phyloP scores from a whole-genome alignment of 2,329 filamentous ascomycete genomes.

The Aspergillus fumigatus region DNA sequence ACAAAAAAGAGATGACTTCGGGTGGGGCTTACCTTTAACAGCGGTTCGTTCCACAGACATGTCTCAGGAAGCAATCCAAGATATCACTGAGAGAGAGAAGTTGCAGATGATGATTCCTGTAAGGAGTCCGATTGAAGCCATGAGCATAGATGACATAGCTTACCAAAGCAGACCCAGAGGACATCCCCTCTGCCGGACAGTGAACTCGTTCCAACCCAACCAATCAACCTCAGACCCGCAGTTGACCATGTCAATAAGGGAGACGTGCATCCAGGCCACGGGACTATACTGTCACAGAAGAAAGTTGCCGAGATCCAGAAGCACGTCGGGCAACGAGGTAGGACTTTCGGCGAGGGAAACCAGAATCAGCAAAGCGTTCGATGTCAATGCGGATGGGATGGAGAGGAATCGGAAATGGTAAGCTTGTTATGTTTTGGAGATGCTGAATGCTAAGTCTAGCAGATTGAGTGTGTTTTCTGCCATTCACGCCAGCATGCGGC shows the following conservation, averaged over 20 bases:
- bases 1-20: neutral
- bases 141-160: neutral
- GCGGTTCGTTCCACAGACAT: neutral
- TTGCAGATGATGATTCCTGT: constrained; percentile 31
- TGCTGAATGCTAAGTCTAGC: constrained; percentile 7
- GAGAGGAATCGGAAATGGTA: constrained; percentile 42
- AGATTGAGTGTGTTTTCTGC: constrained; percentile 45
- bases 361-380: constrained; percentile 13
- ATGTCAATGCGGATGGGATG: constrained; percentile 41
- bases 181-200: constrained; percentile 18
- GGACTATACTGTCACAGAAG: constrained; percentile 14
- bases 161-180: constrained; percentile 15
- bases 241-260: constrained; percentile 7
- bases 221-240: constrained; percentile 4
- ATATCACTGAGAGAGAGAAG: constrained; percentile 22
- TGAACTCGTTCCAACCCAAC: constrained; percentile 28
- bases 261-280: neutral
- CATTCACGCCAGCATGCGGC: constrained; percentile 42
- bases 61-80: constrained; percentile 20
- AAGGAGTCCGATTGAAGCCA: neutral
- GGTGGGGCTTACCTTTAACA: neutral
- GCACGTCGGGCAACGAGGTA: constrained; percentile 1
- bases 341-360: neutral
- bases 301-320: constrained; percentile 16
- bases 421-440: constrained; percentile 6